phyloP scores from a whole-genome alignment of 305 asterid genomes.

The Caryopteris hybrid region DNA sequence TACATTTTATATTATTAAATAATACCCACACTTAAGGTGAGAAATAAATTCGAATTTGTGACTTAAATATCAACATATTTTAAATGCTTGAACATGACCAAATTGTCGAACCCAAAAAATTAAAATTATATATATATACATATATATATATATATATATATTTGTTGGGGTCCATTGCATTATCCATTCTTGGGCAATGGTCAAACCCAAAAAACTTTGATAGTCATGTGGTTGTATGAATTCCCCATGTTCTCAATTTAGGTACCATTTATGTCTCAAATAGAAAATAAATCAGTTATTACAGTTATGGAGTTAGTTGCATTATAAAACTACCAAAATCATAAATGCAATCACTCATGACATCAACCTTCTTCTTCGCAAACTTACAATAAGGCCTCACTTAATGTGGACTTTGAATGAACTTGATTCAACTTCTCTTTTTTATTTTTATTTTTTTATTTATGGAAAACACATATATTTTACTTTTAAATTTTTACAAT shows the following conservation, averaged over 20 bases:
- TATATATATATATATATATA: too few species aligned
- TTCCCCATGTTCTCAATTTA: slow-evolving; percentile 17
- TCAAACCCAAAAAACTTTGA: slow-evolving; percentile 21
- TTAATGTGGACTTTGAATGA: slow-evolving; percentile 12
- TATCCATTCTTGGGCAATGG: slow-evolving; percentile 20
- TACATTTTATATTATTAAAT: background rate
- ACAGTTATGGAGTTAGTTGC: slow-evolving; percentile 46
- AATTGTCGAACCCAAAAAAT: background rate
- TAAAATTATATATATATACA: too few species aligned
- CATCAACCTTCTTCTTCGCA: slow-evolving; percentile 23
- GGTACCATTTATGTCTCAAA: background rate
- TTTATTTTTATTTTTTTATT: too few species aligned
- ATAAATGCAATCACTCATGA: background rate
- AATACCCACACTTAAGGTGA: background rate
- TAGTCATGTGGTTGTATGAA: slow-evolving; percentile 47
- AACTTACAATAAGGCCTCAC: slow-evolving; percentile 7
- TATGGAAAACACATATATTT: slow-evolving; percentile 11
- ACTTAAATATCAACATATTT: background rate
- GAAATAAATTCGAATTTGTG: background rate
- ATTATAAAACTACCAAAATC: slow-evolving; percentile 3
- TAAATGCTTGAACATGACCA: slow-evolving; percentile 2
- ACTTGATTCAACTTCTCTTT: too few species aligned
- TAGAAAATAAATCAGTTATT: slow-evolving; percentile 39
- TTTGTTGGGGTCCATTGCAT: slow-evolving; percentile 21
- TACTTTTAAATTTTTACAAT: background rate